phyloP scores from a whole-genome alignment of 2,329 filamentous ascomycete genomes.

The Aspergillus aculeatinus region DNA sequence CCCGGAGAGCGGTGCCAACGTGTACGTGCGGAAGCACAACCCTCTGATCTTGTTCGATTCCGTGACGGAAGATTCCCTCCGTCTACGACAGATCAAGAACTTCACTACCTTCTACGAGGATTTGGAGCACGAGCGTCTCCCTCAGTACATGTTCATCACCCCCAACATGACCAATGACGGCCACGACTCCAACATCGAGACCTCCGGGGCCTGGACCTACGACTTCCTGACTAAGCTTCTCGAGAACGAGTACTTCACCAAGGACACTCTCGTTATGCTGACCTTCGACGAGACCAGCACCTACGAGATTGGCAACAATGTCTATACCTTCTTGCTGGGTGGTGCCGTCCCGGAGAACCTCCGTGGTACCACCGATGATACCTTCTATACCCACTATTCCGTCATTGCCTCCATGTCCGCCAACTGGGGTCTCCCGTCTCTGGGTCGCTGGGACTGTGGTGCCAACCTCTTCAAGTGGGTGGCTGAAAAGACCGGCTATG shows the following conservation, averaged over 20 bases:
- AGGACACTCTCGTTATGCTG: conserved; percentile 73
- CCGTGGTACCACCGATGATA: conserved; percentile 65
- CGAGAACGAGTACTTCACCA: conserved; percentile 67
- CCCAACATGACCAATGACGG: conserved; percentile 64
- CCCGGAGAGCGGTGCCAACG: conserved; percentile 62
- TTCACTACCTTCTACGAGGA: conserved; percentile 68
- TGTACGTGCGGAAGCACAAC: conserved; percentile 85
- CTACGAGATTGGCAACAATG: conserved; percentile 65
- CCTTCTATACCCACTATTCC: conserved; percentile 75
- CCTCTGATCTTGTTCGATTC: conserved; percentile 64
- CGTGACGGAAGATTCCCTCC: conserved; percentile 57
- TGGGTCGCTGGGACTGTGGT: conserved; percentile 70
- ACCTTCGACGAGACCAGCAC: conserved; percentile 82
- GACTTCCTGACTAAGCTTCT: conserved; percentile 70
- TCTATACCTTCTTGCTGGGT: conserved; percentile 72
- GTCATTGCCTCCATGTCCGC: conserved; percentile 65
- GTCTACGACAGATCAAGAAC: conserved; percentile 72
- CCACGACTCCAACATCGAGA: conserved; percentile 70
- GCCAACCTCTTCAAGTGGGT: conserved; percentile 67
- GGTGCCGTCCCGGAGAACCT: conserved; percentile 65
- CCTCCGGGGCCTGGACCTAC: conserved; percentile 67
- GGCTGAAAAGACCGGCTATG: conserved; percentile 60
- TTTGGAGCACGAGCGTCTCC: conserved; percentile 61
- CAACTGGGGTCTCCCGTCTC: conserved; percentile 68
- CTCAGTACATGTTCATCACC: conserved; percentile 63